Conservation (phyloP, 139 green algal genomes). For the Astrephomene gubernaculifera region DNA sequence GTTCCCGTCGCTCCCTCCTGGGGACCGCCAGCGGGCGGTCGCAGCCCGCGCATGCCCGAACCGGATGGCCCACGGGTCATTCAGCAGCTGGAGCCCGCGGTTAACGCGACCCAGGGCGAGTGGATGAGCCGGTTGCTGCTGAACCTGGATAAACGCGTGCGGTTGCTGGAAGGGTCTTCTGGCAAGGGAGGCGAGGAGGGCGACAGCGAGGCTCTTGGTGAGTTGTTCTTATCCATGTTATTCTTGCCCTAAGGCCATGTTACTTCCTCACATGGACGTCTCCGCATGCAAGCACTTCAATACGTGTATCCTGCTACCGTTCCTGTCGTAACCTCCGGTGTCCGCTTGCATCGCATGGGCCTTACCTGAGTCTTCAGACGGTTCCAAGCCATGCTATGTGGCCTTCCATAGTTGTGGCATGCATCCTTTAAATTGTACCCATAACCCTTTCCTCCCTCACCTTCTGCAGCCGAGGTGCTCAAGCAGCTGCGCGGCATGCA, state of each 20-base stretch:
- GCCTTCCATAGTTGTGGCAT: no score
- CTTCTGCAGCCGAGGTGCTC: constrained; percentile 22
- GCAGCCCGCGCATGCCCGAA: background rate
- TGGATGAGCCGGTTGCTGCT: constrained; percentile 32
- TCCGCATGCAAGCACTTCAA: no score
- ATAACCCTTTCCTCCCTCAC: no score
- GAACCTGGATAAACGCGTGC: constrained; percentile 43
- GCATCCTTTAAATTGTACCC: no score
- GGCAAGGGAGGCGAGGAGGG: background rate
- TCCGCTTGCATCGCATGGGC: no score
- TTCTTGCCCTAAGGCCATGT: no score
- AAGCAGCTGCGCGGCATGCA: constrained; percentile 35
- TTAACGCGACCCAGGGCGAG: constrained; percentile 21
- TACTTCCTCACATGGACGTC: no score
- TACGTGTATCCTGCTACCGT: no score
- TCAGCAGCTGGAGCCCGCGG: background rate
- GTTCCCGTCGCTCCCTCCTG: background rate
- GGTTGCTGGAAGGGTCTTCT: background rate
- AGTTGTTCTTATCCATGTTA: no score
- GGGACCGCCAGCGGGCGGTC: background rate
- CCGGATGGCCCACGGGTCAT: background rate
- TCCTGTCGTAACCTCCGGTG: no score
- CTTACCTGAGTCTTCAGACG: no score
- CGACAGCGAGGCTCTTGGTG: constrained; percentile 27
- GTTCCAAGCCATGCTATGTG: no score